A percentile compares a stretch with the other conserved stretches of the same genome.
These are phyloP conservation scores for Acanthamoeba lenticulata DNA, from an alignment of 208 protist species.

Conservation along the genomic window DNA sequence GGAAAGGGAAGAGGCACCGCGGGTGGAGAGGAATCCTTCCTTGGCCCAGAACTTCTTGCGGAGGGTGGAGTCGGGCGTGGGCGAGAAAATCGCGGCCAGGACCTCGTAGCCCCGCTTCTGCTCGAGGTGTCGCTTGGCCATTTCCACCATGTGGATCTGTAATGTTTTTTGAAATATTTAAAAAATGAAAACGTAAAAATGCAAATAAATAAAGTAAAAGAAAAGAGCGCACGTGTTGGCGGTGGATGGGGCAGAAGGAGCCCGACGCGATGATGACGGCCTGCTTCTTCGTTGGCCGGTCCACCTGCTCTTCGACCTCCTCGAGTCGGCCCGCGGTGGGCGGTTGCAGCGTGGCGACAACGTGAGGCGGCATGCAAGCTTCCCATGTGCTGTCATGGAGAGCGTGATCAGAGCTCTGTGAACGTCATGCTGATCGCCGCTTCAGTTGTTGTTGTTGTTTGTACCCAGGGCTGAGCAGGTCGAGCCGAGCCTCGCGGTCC, in stretches of 20 bases:
- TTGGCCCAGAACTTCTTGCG: conserved; percentile 51
- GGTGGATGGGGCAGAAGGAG: conserved; percentile 46
- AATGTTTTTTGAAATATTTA: too few species aligned
- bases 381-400: background rate
- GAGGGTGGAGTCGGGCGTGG: background rate
- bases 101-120: conserved; percentile 57
- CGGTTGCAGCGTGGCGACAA: too few species aligned
- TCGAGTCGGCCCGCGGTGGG: too few species aligned
- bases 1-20: background rate
- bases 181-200: background rate
- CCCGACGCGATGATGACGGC: conserved; percentile 22
- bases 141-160: conserved; percentile 63
- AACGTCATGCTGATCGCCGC: background rate
- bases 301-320: background rate
- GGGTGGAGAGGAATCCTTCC: background rate
- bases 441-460: too few species aligned
- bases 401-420: background rate
- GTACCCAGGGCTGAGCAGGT: conserved; percentile 40
- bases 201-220: background rate
- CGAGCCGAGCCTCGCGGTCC: conserved; percentile 18
- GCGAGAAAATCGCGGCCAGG: background rate
- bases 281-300: background rate
- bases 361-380: too few species aligned
- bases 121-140: conserved; percentile 54
- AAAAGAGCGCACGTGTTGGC: background rate